Evolutionary conservation across 148 eudicot species (phyloP).

Genomic region (Rhododendron henanense): DNA sequence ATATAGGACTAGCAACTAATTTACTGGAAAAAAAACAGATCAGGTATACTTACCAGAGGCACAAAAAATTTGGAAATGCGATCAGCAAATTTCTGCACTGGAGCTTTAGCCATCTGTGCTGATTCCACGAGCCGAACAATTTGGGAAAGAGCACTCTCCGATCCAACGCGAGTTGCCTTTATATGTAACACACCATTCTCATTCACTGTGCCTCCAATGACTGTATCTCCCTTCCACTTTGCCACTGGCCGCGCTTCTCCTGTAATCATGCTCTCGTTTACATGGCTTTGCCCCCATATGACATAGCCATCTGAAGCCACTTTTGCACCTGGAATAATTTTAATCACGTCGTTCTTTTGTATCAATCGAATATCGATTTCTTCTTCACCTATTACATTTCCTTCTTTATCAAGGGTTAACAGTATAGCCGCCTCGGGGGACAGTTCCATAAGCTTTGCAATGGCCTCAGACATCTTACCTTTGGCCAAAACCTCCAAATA

Average conservation of each 20-base stretch:
- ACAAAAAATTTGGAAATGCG: constrained; percentile 85
- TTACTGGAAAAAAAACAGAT: not conserved
- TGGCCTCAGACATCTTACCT: constrained; percentile 95
- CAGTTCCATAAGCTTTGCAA: constrained; percentile 93
- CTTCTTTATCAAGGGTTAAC: constrained; percentile 51
- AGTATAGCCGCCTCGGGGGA: constrained; percentile 80
- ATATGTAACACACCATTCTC: constrained; percentile 85
- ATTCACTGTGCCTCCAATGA: constrained; percentile 93
- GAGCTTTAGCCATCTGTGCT: constrained; percentile 99
- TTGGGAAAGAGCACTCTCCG: constrained; percentile 95
- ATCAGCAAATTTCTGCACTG: constrained; percentile 92
- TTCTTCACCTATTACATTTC: constrained; percentile 57
- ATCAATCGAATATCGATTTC: constrained; percentile 84
- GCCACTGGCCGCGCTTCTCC: constrained; percentile 91
- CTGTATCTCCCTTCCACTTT: constrained; percentile 77
- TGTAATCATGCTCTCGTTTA: constrained; percentile 94
- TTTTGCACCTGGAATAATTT: constrained; percentile 85
- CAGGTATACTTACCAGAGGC: constrained; percentile 58
- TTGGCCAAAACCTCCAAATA: constrained; percentile 89
- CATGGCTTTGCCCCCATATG: constrained; percentile 87
- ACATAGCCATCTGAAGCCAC: constrained; percentile 92
- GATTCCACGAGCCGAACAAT: constrained; percentile 95
- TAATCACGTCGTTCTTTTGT: constrained; percentile 76
- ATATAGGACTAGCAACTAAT: not conserved
- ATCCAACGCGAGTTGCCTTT: constrained; percentile 82